Conservation (phyloP, 768 basidiomycete species). For the Pholiota molesta region DNA sequence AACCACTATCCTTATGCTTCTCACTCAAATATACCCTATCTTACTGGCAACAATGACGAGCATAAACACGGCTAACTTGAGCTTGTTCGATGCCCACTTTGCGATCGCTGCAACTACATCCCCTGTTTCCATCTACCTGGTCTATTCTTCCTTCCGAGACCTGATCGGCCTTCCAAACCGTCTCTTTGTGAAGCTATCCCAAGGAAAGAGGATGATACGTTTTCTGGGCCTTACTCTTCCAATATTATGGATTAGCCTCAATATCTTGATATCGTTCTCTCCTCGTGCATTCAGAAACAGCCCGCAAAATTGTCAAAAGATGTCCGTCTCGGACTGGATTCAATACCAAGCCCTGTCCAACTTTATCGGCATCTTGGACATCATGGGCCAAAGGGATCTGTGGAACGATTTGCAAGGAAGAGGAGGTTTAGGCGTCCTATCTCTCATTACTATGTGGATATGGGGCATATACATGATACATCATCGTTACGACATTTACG, state of each 20-base stretch:
- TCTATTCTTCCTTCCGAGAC: conserved; percentile 16
- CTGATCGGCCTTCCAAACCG: conserved; percentile 1
- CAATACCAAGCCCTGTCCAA: conserved; percentile 20
- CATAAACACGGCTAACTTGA: conserved; percentile 14
- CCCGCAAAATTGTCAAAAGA: conserved; percentile 11
- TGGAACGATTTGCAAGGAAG: conserved; percentile 19
- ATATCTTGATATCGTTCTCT: conserved; percentile 20
- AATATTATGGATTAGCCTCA: conserved; percentile 15
- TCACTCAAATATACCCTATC: conserved; percentile 22
- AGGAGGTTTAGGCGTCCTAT: conserved; percentile 19
- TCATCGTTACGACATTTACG: conserved; percentile 16
- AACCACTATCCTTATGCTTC: conserved; percentile 16
- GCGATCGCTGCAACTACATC: conserved; percentile 20
- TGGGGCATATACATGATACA: conserved; percentile 20
- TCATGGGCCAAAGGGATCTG: conserved; percentile 23
- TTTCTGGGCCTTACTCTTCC: conserved; percentile 14
- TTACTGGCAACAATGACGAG: conserved; percentile 20
- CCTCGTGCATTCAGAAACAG: conserved; percentile 18
- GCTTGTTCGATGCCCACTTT: conserved; percentile 24
- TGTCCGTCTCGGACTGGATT: conserved; percentile 16
- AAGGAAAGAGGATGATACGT: conserved; percentile 9
- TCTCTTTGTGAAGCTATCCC: conserved; percentile 1
- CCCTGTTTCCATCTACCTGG: conserved; percentile 20
- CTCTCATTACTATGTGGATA: conserved; percentile 17
- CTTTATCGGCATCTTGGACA: conserved; percentile 23